Evolutionary conservation across 345 rosid species (phyloP).

Genomic region (Isatis tinctoria): DNA sequence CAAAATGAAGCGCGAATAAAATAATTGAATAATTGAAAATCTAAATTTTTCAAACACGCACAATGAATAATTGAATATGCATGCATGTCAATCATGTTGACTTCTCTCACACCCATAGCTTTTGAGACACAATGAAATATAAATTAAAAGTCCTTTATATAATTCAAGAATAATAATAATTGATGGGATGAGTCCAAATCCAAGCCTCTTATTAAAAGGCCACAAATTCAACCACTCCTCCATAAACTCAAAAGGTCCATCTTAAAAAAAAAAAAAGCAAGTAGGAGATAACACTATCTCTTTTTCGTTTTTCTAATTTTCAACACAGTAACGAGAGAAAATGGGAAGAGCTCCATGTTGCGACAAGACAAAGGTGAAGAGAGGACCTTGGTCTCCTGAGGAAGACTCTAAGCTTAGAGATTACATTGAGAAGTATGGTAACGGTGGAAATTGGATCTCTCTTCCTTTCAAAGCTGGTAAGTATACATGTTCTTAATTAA

Average conservation of each 20-base stretch:
- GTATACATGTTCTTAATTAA: not conserved
- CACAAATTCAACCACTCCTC: slow-evolving; percentile 31
- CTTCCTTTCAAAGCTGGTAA: slow-evolving; percentile 94
- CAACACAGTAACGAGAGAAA: slow-evolving; percentile 21
- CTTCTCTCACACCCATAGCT: slow-evolving; percentile 30
- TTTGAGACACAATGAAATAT: slow-evolving; percentile 13
- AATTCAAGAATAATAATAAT: slow-evolving; percentile 15
- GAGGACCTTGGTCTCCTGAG: slow-evolving; percentile 97
- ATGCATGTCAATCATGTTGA: slow-evolving; percentile 41
- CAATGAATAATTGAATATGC: slow-evolving; percentile 25
- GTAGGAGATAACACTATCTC: slow-evolving; percentile 11
- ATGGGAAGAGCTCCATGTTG: slow-evolving; percentile 99
- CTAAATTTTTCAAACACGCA: not conserved
- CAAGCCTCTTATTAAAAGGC: slow-evolving; percentile 32
- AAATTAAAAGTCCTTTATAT: not conserved
- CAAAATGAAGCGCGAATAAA: not conserved
- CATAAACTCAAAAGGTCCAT: slow-evolving; percentile 23
- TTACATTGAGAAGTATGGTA: slow-evolving; percentile 76
- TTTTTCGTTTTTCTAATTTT: slow-evolving; percentile 4
- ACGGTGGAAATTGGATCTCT: slow-evolving; percentile 94
- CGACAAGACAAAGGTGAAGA: slow-evolving; percentile 93
- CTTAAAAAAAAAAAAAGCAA: slow-evolving; percentile 12
- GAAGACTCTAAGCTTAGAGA: slow-evolving; percentile 87
- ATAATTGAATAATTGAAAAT: not conserved
- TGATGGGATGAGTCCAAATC: slow-evolving; percentile 22